These are phyloP conservation scores for Apiotrichum laibachii DNA, from an alignment of 1,284 basidiomycete genomes.

Conservation along the genomic window DNA sequence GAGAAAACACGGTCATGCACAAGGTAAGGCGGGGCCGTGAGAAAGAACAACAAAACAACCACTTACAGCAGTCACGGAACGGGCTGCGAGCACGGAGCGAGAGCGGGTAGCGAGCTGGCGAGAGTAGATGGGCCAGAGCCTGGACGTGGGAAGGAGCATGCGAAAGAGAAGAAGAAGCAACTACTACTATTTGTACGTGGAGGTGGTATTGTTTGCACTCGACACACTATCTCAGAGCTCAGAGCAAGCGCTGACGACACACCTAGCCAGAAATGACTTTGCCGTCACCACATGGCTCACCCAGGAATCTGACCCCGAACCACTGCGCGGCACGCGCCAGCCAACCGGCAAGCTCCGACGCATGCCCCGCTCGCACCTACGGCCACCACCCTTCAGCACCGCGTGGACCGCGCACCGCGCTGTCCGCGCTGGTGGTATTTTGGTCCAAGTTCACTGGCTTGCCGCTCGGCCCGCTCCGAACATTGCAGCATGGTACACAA, in stretches of 20 bases:
- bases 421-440: too few relatives aligned
- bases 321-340: background rate
- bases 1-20: too few relatives aligned
- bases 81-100: background rate
- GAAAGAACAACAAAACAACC: too few relatives aligned
- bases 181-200: background rate
- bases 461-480: too few relatives aligned
- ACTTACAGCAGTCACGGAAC: too few relatives aligned
- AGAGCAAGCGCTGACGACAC: background rate
- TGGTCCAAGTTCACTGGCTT: too few relatives aligned
- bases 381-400: background rate
- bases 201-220: background rate
- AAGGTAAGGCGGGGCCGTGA: background rate
- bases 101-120: conserved; percentile 3
- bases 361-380: background rate
- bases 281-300: background rate
- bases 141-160: background rate
- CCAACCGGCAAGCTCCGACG: conserved; percentile 5
- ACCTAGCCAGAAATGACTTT: background rate
- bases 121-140: conserved; percentile 5
- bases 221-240: background rate
- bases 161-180: background rate
- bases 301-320: background rate
- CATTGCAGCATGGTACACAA: too few relatives aligned
- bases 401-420: background rate